phyloP scores from a whole-genome alignment of 371 early-diverging fungal species.

The Mucor indicus region DNA sequence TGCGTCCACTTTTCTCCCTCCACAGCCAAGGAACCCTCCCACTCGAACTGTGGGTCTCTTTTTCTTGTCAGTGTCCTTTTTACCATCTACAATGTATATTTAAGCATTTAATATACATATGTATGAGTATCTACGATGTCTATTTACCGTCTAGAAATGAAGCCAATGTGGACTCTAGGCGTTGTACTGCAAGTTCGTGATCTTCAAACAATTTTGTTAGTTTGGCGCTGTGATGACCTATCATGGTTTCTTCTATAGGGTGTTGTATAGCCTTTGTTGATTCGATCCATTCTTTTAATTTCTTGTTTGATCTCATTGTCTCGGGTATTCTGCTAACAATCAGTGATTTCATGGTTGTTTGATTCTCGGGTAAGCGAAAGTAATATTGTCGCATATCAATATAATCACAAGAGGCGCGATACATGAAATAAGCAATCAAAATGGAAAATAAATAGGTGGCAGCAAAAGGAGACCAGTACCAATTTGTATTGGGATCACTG shows the following conservation, averaged over 20 bases:
- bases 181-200: constrained; percentile 65
- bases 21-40: constrained; percentile 32
- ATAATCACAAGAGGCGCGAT: constrained; percentile 59
- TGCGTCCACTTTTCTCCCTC: constrained; percentile 72
- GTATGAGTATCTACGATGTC: too few relatives aligned
- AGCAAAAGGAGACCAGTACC: constrained; percentile 67
- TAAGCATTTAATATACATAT: neutral
- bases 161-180: constrained; percentile 67
- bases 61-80: constrained; percentile 40
- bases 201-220: constrained; percentile 66
- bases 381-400: constrained; percentile 56
- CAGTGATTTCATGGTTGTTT: constrained; percentile 60
- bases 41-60: constrained; percentile 51
- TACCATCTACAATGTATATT: constrained; percentile 36
- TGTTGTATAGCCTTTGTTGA: constrained; percentile 33
- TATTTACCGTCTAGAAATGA: constrained; percentile 61
- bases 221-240: constrained; percentile 70
- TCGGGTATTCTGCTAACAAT: constrained; percentile 70
- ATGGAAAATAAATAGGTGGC: constrained; percentile 62
- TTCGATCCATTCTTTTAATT: constrained; percentile 54
- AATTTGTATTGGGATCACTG: constrained; percentile 23
- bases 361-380: constrained; percentile 57
- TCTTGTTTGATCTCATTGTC: constrained; percentile 51
- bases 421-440: constrained; percentile 50
- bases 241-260: constrained; percentile 58